A percentile compares a stretch with the other conserved stretches of the same genome.
These are phyloP conservation scores for Micractinium sp. DNA, from an alignment of 139 green algal species.

Conservation along the genomic window DNA sequence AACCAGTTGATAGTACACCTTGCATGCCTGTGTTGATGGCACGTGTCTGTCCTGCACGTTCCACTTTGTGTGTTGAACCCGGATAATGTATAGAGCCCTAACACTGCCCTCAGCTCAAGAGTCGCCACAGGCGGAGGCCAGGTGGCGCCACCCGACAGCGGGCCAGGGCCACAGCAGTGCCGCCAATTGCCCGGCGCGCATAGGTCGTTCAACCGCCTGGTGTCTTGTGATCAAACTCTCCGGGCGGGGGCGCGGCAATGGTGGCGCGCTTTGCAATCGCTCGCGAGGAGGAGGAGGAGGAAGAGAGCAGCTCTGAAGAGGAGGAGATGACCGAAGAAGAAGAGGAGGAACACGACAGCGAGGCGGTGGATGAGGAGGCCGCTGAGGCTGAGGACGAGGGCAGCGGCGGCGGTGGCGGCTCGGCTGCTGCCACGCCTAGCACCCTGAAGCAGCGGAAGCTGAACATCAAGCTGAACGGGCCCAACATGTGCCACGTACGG, in stretches of 20 bases:
- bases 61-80: too few relatives aligned
- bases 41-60: too few relatives aligned
- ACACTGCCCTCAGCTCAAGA: too few relatives aligned
- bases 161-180: too few relatives aligned
- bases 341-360: too few relatives aligned
- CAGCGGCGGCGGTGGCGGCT: background rate
- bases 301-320: constrained; percentile 31
- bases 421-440: background rate
- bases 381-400: background rate
- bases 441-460: constrained; percentile 34
- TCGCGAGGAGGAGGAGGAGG: constrained; percentile 40
- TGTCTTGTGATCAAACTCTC: background rate
- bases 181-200: too few relatives aligned
- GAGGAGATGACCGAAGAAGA: constrained; percentile 46
- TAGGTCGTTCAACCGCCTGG: background rate
- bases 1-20: too few relatives aligned
- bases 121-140: too few relatives aligned
- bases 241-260: background rate
- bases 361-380: constrained; percentile 13
- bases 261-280: background rate
- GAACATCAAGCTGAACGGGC: constrained; percentile 33
- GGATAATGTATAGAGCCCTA: too few relatives aligned
- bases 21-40: too few relatives aligned
- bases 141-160: too few relatives aligned
- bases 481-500: constrained; percentile 39